Evolutionary conservation across 2,329 filamentous ascomycete species (phyloP).

Genomic region (Ophiocordyceps polyrhachis-furcata): DNA sequence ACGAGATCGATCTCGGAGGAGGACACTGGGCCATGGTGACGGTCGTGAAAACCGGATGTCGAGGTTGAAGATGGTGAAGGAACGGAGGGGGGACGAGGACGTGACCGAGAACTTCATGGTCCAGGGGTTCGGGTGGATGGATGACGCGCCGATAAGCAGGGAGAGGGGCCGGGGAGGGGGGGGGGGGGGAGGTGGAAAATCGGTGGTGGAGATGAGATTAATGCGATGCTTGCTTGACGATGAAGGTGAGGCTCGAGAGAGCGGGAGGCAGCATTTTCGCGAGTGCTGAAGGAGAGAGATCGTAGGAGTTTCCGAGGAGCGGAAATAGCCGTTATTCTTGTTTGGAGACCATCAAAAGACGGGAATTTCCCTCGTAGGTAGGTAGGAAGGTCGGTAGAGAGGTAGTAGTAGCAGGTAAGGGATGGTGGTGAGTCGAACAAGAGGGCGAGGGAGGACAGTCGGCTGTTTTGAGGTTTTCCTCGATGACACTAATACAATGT

Average conservation of each 20-base stretch:
- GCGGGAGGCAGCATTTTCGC: neutral
- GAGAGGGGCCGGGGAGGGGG: neutral
- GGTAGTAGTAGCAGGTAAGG: neutral
- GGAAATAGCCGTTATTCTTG: neutral
- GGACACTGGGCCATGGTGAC: slow-evolving; percentile 2
- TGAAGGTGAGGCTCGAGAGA: neutral
- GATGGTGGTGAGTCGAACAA: too few relatives aligned
- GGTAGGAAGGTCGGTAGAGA: neutral
- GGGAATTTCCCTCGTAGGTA: neutral
- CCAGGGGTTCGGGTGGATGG: neutral
- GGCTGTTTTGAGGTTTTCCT: neutral
- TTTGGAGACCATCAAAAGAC: neutral
- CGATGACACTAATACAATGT: neutral
- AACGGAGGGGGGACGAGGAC: neutral
- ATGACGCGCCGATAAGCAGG: neutral
- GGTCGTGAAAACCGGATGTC: neutral
- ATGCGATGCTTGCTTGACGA: neutral
- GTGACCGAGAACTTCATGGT: slow-evolving; percentile 3
- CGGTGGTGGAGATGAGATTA: neutral
- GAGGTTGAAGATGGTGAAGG: slow-evolving; percentile 2
- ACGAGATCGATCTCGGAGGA: slow-evolving; percentile 3
- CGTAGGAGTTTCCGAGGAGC: neutral
- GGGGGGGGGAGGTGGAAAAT: neutral
- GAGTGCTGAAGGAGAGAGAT: neutral
- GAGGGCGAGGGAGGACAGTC: neutral